Base-by-base conservation (phyloP, 495 filamentous ascomycete genomes). In the Hypoxylon rickii region DNA sequence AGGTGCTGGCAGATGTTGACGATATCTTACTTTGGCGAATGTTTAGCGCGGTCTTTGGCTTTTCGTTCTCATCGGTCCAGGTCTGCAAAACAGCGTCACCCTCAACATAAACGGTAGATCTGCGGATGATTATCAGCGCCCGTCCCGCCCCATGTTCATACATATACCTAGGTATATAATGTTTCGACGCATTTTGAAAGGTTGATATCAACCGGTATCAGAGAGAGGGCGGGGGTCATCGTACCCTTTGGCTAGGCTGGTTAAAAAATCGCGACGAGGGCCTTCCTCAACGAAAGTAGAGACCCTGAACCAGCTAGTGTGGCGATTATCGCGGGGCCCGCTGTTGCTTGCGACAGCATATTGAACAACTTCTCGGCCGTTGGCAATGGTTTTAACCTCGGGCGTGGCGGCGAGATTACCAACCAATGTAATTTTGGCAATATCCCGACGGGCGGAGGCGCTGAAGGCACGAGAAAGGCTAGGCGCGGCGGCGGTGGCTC, bases 251-350 rank as follows among this genome's bases (percentile, higher is more conserved):
- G 77, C 81, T 71, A 95, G 71, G 49, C 72, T 69, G 46, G 85
- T 65, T 31, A 92, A 56, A 66, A 76, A 84, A 46, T 93, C 86
- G 62, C 85, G 83, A 67, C 80, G 73, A 16, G 73, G 81, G 22
- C 85, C 83, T 15, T 82, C 79, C 55, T 70, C 65, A 20, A 71
- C 45, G 71, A 94, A 94, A 73, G 76, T 79, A 3, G 81, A 70
- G 33, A 96, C 74, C 42, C 77, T 78, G 79, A 88, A 96, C 84
- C 84, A 96, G 78, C 83, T 90, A 12, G 87, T 89, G 58, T 81
- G 70, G 40, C 78, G 75, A 69, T 89, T 86, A 1, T 87, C 83
- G 37, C 59, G 60, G 36, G 76, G 63, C 2, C 88, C 88, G 48
- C 65, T 63, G 53, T 68, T 76, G 31, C 82, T 85, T 21, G 74